Evolutionary conservation across 108 stramenopile genomes (phyloP).

Genomic region (Parietichytrium sp.): DNA sequence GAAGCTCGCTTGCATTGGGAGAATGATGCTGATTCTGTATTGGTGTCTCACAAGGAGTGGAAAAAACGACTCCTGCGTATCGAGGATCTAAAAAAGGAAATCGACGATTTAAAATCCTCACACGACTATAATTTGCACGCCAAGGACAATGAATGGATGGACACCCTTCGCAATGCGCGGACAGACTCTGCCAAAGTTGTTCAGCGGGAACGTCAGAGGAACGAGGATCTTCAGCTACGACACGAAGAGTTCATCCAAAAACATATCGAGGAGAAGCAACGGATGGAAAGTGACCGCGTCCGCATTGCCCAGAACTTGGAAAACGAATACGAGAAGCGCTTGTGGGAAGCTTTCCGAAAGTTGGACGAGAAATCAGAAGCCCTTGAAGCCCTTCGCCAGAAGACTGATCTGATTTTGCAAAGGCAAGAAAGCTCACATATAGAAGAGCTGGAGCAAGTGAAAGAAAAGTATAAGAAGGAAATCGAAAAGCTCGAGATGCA

Average conservation of each 20-base stretch:
- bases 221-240: constrained; percentile 36
- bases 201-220: background rate
- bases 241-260: constrained; percentile 14
- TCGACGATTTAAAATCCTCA: background rate
- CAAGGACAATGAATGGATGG: constrained; percentile 34
- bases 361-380: constrained; percentile 61
- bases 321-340: constrained; percentile 65
- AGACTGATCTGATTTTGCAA: constrained; percentile 59
- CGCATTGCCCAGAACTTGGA: constrained; percentile 50
- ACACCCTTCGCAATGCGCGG: background rate
- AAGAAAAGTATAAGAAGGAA: constrained; percentile 43
- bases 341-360: constrained; percentile 60
- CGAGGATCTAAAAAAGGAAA: background rate
- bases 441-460: constrained; percentile 43
- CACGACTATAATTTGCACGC: constrained; percentile 11
- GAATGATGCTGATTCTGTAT: constrained; percentile 1
- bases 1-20: background rate
- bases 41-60: constrained; percentile 29
- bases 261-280: constrained; percentile 1
- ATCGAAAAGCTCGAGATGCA: constrained; percentile 51
- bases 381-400: constrained; percentile 61
- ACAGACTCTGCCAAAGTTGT: background rate
- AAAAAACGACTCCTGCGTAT: background rate
- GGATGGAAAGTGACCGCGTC: background rate
- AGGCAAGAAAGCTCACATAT: constrained; percentile 44